Evolutionary conservation across 176 grass and related monocot species (phyloP).

Genomic region (Puccinellia tenuiflora): DNA sequence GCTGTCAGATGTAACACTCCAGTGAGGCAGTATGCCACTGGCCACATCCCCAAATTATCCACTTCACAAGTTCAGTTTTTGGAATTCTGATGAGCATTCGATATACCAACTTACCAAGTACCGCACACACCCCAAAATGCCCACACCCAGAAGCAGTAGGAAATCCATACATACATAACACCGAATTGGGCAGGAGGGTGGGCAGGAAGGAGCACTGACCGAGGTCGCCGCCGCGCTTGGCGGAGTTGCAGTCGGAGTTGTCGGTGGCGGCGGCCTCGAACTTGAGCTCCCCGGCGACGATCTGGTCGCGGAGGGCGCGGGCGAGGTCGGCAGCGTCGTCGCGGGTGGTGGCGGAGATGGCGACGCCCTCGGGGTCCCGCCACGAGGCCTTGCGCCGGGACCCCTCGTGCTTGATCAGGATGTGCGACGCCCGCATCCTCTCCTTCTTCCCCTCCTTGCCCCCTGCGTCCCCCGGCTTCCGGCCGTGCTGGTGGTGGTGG

Average conservation of each 20-base stretch:
- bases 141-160: background rate
- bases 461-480: background rate
- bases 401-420: conserved; percentile 95
- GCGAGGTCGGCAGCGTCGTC: conserved; percentile 63
- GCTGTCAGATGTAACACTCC: background rate
- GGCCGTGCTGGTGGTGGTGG: background rate
- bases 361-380: conserved; percentile 72
- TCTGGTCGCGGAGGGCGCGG: conserved; percentile 59
- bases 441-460: conserved; percentile 23
- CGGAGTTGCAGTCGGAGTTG: conserved; percentile 86
- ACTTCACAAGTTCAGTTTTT: background rate
- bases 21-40: background rate
- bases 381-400: conserved; percentile 88
- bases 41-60: background rate
- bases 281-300: conserved; percentile 45
- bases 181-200: background rate
- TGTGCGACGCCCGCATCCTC: conserved; percentile 70
- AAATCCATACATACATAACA: background rate
- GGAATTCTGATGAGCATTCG: background rate
- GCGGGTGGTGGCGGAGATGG: conserved; percentile 80
- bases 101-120: background rate
- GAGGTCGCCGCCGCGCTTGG: conserved; percentile 91
- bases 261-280: conserved; percentile 64
- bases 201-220: conserved; percentile 36
- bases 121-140: background rate